Evolutionary conservation across 2,329 filamentous ascomycete species (phyloP).

Genomic region (Rhinocladiella similis): DNA sequence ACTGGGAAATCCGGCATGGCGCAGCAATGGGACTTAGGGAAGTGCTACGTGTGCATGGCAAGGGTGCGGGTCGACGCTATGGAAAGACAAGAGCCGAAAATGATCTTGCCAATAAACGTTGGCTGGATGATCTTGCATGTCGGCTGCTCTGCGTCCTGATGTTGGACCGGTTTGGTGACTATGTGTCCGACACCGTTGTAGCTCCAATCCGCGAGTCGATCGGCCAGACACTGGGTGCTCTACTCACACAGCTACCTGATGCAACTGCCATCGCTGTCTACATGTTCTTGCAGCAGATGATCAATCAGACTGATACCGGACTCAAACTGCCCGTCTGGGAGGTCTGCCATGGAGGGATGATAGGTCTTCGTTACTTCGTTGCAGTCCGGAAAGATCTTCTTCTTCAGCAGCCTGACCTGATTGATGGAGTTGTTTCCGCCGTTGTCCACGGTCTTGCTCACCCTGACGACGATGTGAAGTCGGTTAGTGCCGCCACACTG

Average conservation of each 20-base stretch:
- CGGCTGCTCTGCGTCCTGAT: conserved; percentile 94
- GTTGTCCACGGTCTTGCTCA: conserved; percentile 95
- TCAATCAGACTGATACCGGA: conserved; percentile 82
- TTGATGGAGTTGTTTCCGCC: conserved; percentile 87
- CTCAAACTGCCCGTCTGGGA: conserved; percentile 81
- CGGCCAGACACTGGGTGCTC: conserved; percentile 87
- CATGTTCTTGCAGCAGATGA: conserved; percentile 78
- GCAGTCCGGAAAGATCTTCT: conserved; percentile 92
- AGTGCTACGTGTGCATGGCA: conserved; percentile 86
- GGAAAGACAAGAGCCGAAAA: conserved; percentile 74
- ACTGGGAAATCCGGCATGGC: conserved; percentile 95
- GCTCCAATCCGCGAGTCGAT: conserved; percentile 94
- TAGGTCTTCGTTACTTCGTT: conserved; percentile 90
- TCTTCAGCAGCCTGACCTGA: conserved; percentile 76
- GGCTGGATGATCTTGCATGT: conserved; percentile 94
- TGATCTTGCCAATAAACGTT: conserved; percentile 73
- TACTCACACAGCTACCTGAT: conserved; percentile 78
- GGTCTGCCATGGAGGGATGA: conserved; percentile 97
- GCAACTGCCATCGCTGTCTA: conserved; percentile 83
- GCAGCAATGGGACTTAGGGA: conserved; percentile 94
- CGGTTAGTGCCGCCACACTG: conserved; percentile 94
- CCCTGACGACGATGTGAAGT: conserved; percentile 90
- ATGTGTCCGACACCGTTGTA: conserved; percentile 95
- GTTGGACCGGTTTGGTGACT: conserved; percentile 96
- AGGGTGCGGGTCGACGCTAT: conserved; percentile 75